Evolutionary conservation across 208 protist species (phyloP), one percentile per base, ranked within the genome.

Genomic region (Angomonas ambiguus): DNA sequence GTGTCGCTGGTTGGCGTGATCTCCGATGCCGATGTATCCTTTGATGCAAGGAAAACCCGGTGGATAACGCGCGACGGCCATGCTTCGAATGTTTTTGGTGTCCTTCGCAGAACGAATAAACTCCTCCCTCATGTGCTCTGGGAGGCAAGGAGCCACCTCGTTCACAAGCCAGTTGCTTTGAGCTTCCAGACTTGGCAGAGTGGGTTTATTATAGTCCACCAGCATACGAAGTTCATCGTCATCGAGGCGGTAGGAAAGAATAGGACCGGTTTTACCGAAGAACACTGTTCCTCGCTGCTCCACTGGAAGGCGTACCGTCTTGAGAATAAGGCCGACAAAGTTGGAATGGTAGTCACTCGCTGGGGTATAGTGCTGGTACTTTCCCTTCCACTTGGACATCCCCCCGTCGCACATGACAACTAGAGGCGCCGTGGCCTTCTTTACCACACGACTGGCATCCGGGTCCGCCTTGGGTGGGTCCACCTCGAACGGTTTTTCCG

Each of bases 1-100:
- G 80, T 98, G 89, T 35, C 96, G 85, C 81, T 96, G 93, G 82
- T 98, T 98, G 59, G 86, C 82, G 65, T 97, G 89, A 72, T 98
- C 96, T 38, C 96, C 96, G 55, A 98, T 78, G 51, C 91, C 76
- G 1, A 97, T 69, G 56, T 93, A 95, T 70, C 96, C 95, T 64
- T 80, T 79, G 58, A 87, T 82, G 67, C 68, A 79, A 24, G 82
- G 79, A 62, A 88, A 90, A 32, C 77, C 82, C 28, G 87, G 68
- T 53, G 85, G 79, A 69, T 93, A 92, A 65, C 74, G 77, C 13
- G 87, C 86, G 8, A 96, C 70, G 35, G 88, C 82, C 80, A 92
- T 91, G 71, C 85, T 95, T 51, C 79, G 87, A 55, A 97, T 82
- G 65, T 68, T 77, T 48, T 71, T 74, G 6, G 67, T 69, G 75